Base-by-base conservation (phyloP, 2,329 filamentous ascomycete genomes). In the Colletotrichum salicis region DNA sequence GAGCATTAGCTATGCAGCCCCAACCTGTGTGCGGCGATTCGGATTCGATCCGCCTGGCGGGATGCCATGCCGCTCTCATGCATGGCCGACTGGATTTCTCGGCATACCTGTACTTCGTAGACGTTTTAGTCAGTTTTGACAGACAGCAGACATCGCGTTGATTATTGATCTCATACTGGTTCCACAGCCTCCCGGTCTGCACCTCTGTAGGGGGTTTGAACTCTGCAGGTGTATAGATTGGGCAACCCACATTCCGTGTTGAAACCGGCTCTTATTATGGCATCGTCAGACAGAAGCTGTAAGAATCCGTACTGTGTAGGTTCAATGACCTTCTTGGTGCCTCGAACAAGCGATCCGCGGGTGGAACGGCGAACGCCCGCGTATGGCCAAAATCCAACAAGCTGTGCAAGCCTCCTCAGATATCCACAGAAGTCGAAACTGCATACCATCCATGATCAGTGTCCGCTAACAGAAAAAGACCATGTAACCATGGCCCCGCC, bases 1-100 rank as follows among this genome's bases (percentile, higher is more conserved):
- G 3, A 15, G 19, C 10, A 11, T 24, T 29, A n/a, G 52, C 22
- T 11, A 31, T 57, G 41, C 52, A 22, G 13, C 35, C 37, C 24
- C 35, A 52, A 62, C n/a, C 12, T 8, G 24, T 60, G 27, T 31
- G 52, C 68, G 52, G 41, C 52, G 24, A 62, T 45, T 58, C 68
- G 64, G 63, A 52, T 52, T 57, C 13, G 57, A 71, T 63, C 68
- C 64, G 68, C 35, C 52, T 63, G 69, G 59, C 65, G 58, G 41
- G 58, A 37, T 68, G 64, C 45, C 54, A 59, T 68, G 64, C 56
- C 51, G 33, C 56, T 29, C 27, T 12, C 55, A 37, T 54, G 41
- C 66, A 63, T 22, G n/a, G 22, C 35, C 60, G 19, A 56, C 22
- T 13, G 8, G 24, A 45, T n/a, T 22, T 22, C 58, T 56, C 19